Base-by-base conservation (phyloP, 352 stramenopile genomes). In the Pythium apleroticum region DNA sequence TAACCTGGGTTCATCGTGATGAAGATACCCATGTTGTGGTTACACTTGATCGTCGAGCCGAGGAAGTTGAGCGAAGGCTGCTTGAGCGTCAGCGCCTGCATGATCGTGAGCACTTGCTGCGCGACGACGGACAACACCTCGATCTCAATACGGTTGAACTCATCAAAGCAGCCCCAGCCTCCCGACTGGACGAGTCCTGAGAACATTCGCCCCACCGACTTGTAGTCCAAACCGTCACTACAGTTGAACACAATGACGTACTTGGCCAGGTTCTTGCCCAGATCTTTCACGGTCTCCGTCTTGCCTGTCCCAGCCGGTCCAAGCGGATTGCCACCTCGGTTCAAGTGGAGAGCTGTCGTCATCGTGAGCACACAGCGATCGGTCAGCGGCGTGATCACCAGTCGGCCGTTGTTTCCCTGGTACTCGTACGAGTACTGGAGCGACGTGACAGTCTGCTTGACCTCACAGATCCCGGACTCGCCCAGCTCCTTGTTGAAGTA, bases 111-210 rank as follows among this genome's bases (percentile, higher is more conserved):
- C 41, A 97, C 88, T 56, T 97, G 90, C 52, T 97, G 93, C 20
- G 93, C 93, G 3, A 98, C 91, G 24, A 98, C 93, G 8, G 91
- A 98, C 5, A 98, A 68, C 49, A 98, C 93, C 63, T 98, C 93
- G 31, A 98, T 97, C 67, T 98, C 94, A 57, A 98, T 98, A n/a
- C 93, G 89, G 61, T 98, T 98, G 68, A 98, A 98, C 66, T 98
- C 93, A 73, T 98, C 93, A 49, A 98, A 98, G 64, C 93, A 98
- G 7, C 91, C 92, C 93, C 93, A 98, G 28, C 85, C 91, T 15
- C 93, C 93, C 19, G 88, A 96, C 61, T 98, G 93, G 12, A 97
- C 92, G 10, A 98, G 77, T 3, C 93, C 93, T 10, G 85, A 89
- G 71, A 98, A 98, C 76, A 98, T 98, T 25, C 91, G 81, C 0